Base-by-base conservation (phyloP, 192 early-diverging fungal species). In the Coemansia umbellata region DNA sequence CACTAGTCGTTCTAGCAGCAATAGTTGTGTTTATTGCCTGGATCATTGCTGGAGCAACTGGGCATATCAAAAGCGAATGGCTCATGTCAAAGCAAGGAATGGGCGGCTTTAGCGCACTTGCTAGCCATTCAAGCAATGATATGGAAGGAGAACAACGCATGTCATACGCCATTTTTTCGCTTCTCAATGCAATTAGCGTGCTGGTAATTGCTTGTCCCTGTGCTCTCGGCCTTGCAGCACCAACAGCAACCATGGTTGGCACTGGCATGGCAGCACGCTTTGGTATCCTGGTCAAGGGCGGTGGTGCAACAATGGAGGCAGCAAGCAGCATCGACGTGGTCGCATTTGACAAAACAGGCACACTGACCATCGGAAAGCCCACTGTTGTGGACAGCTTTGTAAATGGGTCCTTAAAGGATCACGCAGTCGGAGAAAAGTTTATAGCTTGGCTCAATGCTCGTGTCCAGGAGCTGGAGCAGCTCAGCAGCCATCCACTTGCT, bases 341-440 rank as follows among this genome's bases (percentile, higher is more conserved):
- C 3, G 88, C 94, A n/a, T 97, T 97, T 79, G 96, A 99, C 78
- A 99, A 99, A 75, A 99, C 96, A 1, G 96, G 96, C 31, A 97
- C 94, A 0, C 60, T 99, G 35, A 99, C 96, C 5, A 63, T 80
- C 19, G 96, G 89, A 23, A 82, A 85, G 60, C 68, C 88, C 23
- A 73, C 79, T 4, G 83, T 90, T 3, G 74, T 78, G 0, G 78
- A 75, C 31, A 72, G 43, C 56, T 49, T 31, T 37, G 31, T 50
- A 3, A 51, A 52, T 30, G 13, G 27, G 17, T 26, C 58, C 14
- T 23, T 53, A 1, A 45, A 50, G 0, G 31, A 47, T 15, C 51
- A 80, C 27, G 55, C 31, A 56, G 24, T 10, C 58, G 89, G 31
- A 66, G 42, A 27, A 5, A 44, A 14, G 6, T 86, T 62, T 45